Base-by-base conservation (phyloP, 306 rosid genomes). In the Cyclanthera cordifolia region DNA sequence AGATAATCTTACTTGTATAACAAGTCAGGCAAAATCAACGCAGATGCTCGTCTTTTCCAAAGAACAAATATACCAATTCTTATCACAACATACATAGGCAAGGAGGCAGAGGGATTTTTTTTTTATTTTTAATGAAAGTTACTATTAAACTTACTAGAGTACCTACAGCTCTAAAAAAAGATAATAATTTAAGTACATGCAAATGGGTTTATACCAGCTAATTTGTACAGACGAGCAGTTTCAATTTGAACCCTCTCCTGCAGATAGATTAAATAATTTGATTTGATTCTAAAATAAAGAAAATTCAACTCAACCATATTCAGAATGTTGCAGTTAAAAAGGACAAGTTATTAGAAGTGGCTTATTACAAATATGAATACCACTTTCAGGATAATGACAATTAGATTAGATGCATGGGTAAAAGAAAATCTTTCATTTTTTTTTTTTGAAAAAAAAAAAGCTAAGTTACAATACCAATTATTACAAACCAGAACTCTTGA, bases 221-320 rank as follows among this genome's bases (percentile, higher is more conserved):
- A 65, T 73, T 88, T 94, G 83, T 90, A 94, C 73, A 94, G 72
- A 20, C 97, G 82, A 45, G 96, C 99, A 43, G 95, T 94, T 82
- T 90, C 90, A 45, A 88, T 86, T 72, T 90, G 99, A 81, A 94
- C 85, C 79, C 87, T 86, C 83, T 94, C 99, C 99, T 94, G 82
- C 82, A 83, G 69, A 76, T 39, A 65, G 54, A 73, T 72, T 58
- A 80, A 66, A 28, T 53, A 66, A 2, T 76, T 34, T 66, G 19
- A 72, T 34, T 76, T 32, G 72, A 59, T 34, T 69, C 52, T 69
- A 59, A 64, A 69, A 28, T 28, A 28, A 28, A 28, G 32, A 28
- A 28, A 28, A 50, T 43, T 41, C 6, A 41, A 37, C 19, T 37
- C 46, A 19, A 34, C 11, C 4, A 10, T n/a, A 39, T 8, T 37